Evolutionary conservation across 192 early-diverging fungal genomes (phyloP).

Genomic region (Endogone sp.): DNA sequence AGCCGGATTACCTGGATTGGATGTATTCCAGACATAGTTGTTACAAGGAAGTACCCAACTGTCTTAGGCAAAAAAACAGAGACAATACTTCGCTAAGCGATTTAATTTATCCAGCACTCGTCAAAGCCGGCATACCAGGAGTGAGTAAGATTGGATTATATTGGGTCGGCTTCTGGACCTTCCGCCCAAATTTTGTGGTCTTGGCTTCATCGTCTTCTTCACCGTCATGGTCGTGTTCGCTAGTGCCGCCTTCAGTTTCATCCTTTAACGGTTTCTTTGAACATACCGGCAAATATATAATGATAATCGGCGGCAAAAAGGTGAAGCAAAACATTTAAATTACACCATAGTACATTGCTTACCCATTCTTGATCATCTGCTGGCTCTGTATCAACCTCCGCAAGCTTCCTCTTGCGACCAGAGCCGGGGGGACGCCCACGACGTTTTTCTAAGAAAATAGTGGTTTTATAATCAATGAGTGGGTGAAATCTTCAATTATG

Average conservation of each 20-base stretch:
- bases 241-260: not conserved
- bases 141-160: not conserved
- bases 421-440: not conserved
- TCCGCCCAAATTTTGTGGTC: conserved; percentile 18
- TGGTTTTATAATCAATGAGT: too few relatives aligned
- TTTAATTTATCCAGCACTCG: too few relatives aligned
- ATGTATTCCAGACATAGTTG: not conserved
- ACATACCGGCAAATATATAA: not conserved
- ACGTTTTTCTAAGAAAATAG: not conserved
- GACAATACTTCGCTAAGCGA: too few relatives aligned
- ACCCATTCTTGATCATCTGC: not conserved
- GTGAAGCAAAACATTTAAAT: too few relatives aligned
- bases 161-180: conserved; percentile 7
- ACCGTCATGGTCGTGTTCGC: not conserved
- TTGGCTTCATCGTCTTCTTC: not conserved
- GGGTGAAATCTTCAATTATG: too few relatives aligned
- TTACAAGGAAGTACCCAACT: not conserved
- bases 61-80: not conserved
- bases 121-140: not conserved
- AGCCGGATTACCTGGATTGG: not conserved
- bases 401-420: not conserved
- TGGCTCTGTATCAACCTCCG: not conserved
- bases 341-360: too few relatives aligned
- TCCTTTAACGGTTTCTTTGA: conserved; percentile 1
- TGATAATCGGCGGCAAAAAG: conserved; percentile 2